Conservation (phyloP, 768 basidiomycete genomes). For the Antrodiella citrinella region DNA sequence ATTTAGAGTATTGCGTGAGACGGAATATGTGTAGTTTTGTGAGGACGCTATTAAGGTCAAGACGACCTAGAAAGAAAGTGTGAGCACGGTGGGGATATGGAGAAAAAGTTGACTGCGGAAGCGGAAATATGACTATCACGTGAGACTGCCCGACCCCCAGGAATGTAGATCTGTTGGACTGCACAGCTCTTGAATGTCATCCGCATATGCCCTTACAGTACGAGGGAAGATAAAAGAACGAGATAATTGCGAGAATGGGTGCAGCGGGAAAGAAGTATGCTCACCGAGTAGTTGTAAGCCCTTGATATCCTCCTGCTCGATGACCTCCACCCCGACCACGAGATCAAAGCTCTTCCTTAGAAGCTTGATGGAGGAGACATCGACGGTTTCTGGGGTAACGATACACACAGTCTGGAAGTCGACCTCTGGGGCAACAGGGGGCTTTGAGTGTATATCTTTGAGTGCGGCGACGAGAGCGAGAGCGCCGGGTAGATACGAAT, state of each 20-base stretch:
- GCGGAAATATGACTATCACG: too few relatives aligned
- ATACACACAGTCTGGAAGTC: constrained; percentile 81
- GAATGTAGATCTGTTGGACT: neutral
- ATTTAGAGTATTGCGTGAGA: constrained; percentile 74
- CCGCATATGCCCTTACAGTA: too few relatives aligned
- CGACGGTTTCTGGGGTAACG: constrained; percentile 90
- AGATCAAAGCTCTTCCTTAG: constrained; percentile 74
- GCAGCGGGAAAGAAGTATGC: constrained; percentile 20
- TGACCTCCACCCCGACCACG: constrained; percentile 89
- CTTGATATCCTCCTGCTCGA: constrained; percentile 57
- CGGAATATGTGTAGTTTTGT: constrained; percentile 97
- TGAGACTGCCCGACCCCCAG: too few relatives aligned
- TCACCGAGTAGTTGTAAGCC: constrained; percentile 79
- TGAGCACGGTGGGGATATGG: too few relatives aligned
- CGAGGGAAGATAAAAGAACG: too few relatives aligned
- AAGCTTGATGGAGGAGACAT: constrained; percentile 71
- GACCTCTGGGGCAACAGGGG: constrained; percentile 49
- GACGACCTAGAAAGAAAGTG: constrained; percentile 92
- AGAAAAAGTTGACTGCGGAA: too few relatives aligned
- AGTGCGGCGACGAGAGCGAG: constrained; percentile 82
- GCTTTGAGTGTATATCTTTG: constrained; percentile 63
- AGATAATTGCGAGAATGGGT: neutral
- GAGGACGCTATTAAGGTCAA: constrained; percentile 86
- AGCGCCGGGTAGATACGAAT: constrained; percentile 88
- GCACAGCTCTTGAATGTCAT: neutral